These are phyloP conservation scores for Fusarium mangiferae DNA, from an alignment of 2,329 filamentous ascomycete species.

Conservation along the genomic window DNA sequence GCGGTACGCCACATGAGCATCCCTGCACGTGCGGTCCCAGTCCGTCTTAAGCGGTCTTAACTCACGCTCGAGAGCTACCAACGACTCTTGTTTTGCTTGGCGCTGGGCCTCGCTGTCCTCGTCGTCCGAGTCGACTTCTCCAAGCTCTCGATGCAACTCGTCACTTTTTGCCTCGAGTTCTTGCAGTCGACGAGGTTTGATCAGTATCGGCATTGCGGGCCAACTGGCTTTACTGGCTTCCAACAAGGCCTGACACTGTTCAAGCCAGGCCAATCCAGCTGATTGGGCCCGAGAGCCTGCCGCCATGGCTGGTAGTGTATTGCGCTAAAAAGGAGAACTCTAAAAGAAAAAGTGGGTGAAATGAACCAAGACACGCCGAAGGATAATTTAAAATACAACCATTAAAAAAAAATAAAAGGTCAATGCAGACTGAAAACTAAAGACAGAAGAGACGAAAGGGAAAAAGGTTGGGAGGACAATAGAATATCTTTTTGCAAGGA, in stretches of 20 bases:
- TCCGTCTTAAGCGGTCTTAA: not conserved
- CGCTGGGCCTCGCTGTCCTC: not conserved
- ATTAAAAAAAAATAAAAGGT: not conserved
- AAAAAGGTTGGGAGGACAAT: not conserved
- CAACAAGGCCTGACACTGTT: not conserved
- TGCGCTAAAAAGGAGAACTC: not conserved
- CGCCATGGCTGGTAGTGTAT: not conserved
- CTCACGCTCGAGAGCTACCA: not conserved
- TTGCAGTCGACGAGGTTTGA: not conserved
- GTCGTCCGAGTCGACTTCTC: not conserved
- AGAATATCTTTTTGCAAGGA: not conserved
- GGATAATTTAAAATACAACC: not conserved
- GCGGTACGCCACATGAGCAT: slow-evolving; percentile 7
- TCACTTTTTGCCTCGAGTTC: not conserved
- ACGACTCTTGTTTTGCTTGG: not conserved
- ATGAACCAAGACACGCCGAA: not conserved
- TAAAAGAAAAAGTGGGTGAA: not conserved
- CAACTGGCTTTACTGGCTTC: not conserved
- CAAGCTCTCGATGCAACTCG: not conserved
- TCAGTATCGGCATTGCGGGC: not conserved
- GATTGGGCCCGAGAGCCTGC: not conserved
- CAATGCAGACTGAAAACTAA: not conserved
- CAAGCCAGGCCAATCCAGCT: not conserved
- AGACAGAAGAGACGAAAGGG: not conserved
- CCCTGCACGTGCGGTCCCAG: slow-evolving; percentile 8